Percentiles rank a stretch among this genome's conserved stretches.
These are phyloP conservation scores for Solanum bulbocastanum DNA, from an alignment of 257 asterid genomes.

Conservation along the genomic window DNA sequence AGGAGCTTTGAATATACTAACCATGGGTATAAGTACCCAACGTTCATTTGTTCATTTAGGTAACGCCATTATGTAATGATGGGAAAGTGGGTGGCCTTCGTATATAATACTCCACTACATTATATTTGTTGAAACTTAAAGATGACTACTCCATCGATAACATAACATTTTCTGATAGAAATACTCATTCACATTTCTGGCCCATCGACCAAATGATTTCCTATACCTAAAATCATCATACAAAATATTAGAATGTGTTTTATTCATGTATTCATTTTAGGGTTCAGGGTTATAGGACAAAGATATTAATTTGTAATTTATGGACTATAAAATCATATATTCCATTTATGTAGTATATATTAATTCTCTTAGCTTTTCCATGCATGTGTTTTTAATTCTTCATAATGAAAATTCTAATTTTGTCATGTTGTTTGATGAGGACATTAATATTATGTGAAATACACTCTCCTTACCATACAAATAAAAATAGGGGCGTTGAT, in stretches of 20 bases:
- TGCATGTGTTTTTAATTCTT: background rate
- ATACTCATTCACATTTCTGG: background rate
- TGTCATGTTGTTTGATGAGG: background rate
- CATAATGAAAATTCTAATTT: background rate
- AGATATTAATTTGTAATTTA: background rate
- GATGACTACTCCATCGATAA: background rate
- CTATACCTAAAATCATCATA: background rate
- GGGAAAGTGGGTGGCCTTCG: background rate
- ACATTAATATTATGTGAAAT: background rate
- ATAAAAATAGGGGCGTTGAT: background rate
- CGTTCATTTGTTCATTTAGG: background rate
- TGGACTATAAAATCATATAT: background rate
- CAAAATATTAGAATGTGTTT: background rate
- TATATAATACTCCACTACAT: background rate
- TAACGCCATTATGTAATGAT: background rate
- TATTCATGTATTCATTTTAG: background rate
- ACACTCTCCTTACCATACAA: background rate
- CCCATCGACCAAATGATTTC: background rate
- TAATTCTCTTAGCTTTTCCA: background rate
- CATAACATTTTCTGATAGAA: background rate
- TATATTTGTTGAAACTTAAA: background rate
- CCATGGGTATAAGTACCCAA: background rate
- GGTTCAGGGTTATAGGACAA: background rate
- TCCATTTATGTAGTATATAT: background rate
- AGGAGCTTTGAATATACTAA: background rate